These are phyloP conservation scores for Nyssa sinensis DNA, from an alignment of 148 eudicot species.

Conservation along the genomic window DNA sequence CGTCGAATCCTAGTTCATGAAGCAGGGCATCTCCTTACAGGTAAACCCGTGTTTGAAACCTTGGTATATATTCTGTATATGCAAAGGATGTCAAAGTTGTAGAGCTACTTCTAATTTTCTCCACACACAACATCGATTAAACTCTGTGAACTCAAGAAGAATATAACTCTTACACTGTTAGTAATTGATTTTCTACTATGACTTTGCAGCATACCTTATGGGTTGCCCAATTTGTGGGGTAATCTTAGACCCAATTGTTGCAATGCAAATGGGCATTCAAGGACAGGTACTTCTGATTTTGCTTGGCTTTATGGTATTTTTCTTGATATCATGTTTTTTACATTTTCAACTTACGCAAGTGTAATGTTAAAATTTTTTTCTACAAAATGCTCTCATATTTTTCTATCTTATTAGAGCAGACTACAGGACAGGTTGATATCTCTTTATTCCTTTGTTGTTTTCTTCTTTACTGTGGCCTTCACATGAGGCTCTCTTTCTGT, in stretches of 20 bases:
- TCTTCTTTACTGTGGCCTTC: not conserved
- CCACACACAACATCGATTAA: not conserved
- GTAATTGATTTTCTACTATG: conserved; percentile 11
- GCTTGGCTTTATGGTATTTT: not conserved
- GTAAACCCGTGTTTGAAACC: conserved; percentile 27
- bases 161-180: not conserved
- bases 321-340: not conserved
- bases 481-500: not conserved
- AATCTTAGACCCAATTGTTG: conserved; percentile 86
- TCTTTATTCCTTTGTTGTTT: not conserved
- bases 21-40: conserved; percentile 95
- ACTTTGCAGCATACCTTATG: conserved; percentile 90
- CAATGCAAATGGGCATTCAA: conserved; percentile 98
- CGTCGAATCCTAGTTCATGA: conserved; percentile 97
- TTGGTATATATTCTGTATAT: not conserved
- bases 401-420: not conserved
- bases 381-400: not conserved
- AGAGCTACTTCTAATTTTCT: not conserved
- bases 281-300: conserved; percentile 67
- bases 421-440: too few species aligned
- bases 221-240: conserved; percentile 98
- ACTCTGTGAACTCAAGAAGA: not conserved
- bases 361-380: not conserved
- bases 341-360: not conserved
- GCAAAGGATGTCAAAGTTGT: not conserved